Base-by-base conservation (phyloP, 1,284 basidiomycete species). In the Trametes polyzona region DNA sequence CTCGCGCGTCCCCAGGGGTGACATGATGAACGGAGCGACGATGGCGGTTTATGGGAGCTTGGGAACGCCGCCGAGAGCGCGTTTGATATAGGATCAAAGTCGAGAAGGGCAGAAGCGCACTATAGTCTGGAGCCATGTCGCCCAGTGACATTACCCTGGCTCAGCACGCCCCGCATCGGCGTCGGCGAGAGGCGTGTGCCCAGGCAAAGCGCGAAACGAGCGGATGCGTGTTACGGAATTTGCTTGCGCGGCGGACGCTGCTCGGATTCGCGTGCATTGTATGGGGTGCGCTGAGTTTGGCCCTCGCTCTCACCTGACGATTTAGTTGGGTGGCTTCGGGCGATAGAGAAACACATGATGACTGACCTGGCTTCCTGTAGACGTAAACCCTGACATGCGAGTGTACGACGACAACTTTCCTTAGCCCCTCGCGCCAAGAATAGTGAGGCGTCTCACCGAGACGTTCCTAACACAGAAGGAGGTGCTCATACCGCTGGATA, bases 21-120 rank as follows among this genome's bases (percentile, higher is more conserved):
- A 59, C 52, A 40, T 55, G 53, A 52, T 48, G 58, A 51, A 59
- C 58, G 58, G 58, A 59, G 53, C 58, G 40, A 52, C 58, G 58
- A n/a, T 44, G 35, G 17, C 21, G 12, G 44, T 14, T 33, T 55
- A 43, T 46, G 44, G 58, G 32, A 59, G 26, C 49, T 37, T 59
- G 58, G 44, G 58, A 59, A 52, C 12, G 21, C 32, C 39, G 19
- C 7, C 19, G 5, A 37, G 48, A 35, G 52, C 35, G 47, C 39
- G 27, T 37, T 27, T 51, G 42, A 19, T 24, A 32, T 32, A 21
- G n/a, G 36, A 55, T 55, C 57, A 55, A 17, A 35, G 43, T 41
- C 39, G 48, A 54, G 43, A 53, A 54, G 43, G 42, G 26, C 37
- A 51, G 57, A 58, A 58, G 48, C 57, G 42, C 43, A 51, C 48